Evolutionary conservation across 352 stramenopile genomes (phyloP).

Genomic region (Thalassiosira livingstoniorum): DNA sequence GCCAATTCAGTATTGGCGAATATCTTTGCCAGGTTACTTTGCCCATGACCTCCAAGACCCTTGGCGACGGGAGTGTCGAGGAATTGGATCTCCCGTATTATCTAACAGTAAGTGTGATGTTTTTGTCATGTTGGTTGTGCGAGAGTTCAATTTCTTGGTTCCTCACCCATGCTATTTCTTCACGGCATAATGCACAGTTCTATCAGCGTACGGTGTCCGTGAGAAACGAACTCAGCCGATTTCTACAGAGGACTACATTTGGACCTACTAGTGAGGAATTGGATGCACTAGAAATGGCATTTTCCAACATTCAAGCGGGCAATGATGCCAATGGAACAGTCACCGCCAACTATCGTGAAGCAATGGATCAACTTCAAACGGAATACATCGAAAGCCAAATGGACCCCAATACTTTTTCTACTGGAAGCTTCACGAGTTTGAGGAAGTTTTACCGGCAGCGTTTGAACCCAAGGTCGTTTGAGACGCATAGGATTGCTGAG

Average conservation of each 20-base stretch:
- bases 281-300: conserved; percentile 40
- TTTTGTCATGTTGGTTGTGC: too few relatives aligned
- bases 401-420: too few relatives aligned
- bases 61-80: conserved; percentile 11
- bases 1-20: conserved; percentile 44
- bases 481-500: conserved; percentile 62
- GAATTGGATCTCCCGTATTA: conserved; percentile 54
- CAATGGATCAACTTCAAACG: conserved; percentile 53
- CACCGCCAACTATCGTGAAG: conserved; percentile 12
- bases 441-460: too few relatives aligned
- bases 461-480: conserved; percentile 48
- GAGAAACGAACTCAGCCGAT: too few relatives aligned
- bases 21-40: conserved; percentile 59
- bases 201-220: conserved; percentile 46
- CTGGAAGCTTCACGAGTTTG: too few relatives aligned
- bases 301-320: conserved; percentile 10
- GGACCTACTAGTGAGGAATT: conserved; percentile 49
- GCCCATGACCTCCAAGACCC: conserved; percentile 22
- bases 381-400: conserved; percentile 56
- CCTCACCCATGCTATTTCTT: too few relatives aligned
- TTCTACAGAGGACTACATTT: too few relatives aligned
- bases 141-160: too few relatives aligned
- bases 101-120: too few relatives aligned
- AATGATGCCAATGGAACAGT: neutral
- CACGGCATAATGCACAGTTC: too few relatives aligned